Evolutionary conservation across 2,329 filamentous ascomycete genomes (phyloP).

Genomic region (Talaromyces sp.): DNA sequence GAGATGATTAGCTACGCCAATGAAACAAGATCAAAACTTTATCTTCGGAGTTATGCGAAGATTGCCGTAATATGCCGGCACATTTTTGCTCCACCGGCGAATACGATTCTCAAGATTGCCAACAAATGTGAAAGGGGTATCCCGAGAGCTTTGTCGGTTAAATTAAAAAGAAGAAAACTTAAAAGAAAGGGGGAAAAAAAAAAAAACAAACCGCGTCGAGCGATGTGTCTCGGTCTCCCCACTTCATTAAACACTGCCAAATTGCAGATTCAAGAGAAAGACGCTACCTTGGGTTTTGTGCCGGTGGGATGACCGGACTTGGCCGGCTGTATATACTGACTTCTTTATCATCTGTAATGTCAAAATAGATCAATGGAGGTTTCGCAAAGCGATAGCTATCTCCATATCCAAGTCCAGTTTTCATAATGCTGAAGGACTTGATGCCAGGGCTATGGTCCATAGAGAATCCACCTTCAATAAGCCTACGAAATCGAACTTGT

Average conservation of each 20-base stretch:
- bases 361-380: not conserved
- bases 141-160: not conserved
- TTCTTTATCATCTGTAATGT: not conserved
- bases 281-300: not conserved
- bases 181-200: too few species aligned
- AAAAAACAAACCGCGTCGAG: too few species aligned
- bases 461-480: not conserved
- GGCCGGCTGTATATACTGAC: not conserved
- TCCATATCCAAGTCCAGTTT: not conserved
- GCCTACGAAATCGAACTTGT: not conserved
- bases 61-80: conserved; percentile 2
- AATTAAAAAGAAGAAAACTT: too few species aligned
- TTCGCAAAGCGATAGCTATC: not conserved
- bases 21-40: not conserved
- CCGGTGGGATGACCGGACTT: not conserved
- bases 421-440: not conserved
- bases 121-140: not conserved
- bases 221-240: not conserved
- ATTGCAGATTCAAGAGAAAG: not conserved
- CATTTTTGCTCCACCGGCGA: not conserved
- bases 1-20: not conserved
- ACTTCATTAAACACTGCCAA: not conserved
- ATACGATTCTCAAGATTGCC: not conserved
- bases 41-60: not conserved
- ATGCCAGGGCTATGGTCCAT: not conserved